These are phyloP conservation scores for Erythrobasidium hasegawianum DNA, from an alignment of 1,284 basidiomycete genomes.

Conservation along the genomic window DNA sequence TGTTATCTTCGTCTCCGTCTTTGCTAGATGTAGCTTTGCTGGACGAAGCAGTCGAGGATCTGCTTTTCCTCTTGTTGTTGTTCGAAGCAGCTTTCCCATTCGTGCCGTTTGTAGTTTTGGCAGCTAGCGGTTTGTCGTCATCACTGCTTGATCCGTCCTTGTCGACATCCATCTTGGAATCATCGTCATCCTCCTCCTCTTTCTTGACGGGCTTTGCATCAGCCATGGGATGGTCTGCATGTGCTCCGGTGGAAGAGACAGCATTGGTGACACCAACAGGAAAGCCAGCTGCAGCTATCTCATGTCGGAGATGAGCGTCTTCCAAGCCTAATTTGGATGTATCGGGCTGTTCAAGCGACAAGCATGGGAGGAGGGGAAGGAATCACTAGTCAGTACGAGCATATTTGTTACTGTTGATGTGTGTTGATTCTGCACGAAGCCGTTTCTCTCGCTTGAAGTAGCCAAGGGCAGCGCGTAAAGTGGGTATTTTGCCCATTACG, in stretches of 20 bases:
- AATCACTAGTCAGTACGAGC: not conserved
- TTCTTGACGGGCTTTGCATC: slow-evolving; percentile 27
- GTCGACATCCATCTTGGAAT: slow-evolving; percentile 14
- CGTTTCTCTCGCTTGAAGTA: too few species aligned
- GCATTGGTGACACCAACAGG: slow-evolving; percentile 20
- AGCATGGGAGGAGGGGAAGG: not conserved
- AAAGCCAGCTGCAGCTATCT: slow-evolving; percentile 30
- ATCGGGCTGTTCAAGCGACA: not conserved
- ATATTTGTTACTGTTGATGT: not conserved
- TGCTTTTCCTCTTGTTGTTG: slow-evolving; percentile 53
- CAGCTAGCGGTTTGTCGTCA: slow-evolving; percentile 64
- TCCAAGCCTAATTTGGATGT: slow-evolving; percentile 4
- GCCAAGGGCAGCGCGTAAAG: too few species aligned
- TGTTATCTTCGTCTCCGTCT: slow-evolving; percentile 53
- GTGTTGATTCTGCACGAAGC: too few species aligned
- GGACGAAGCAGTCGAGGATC: slow-evolving; percentile 11
- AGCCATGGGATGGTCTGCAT: slow-evolving; percentile 7
- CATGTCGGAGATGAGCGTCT: slow-evolving; percentile 25
- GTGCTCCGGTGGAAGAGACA: slow-evolving; percentile 14
- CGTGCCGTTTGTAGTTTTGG: slow-evolving; percentile 47
- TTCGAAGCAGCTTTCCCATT: slow-evolving; percentile 39
- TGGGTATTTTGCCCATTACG: too few species aligned
- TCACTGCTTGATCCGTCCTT: slow-evolving; percentile 53
- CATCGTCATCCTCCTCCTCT: not conserved
- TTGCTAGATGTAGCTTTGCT: slow-evolving; percentile 53